Percentiles rank a stretch among this genome's conserved stretches.
phyloP scores from a whole-genome alignment of 208 protist genomes.

The Acanthamoeba sp. region DNA sequence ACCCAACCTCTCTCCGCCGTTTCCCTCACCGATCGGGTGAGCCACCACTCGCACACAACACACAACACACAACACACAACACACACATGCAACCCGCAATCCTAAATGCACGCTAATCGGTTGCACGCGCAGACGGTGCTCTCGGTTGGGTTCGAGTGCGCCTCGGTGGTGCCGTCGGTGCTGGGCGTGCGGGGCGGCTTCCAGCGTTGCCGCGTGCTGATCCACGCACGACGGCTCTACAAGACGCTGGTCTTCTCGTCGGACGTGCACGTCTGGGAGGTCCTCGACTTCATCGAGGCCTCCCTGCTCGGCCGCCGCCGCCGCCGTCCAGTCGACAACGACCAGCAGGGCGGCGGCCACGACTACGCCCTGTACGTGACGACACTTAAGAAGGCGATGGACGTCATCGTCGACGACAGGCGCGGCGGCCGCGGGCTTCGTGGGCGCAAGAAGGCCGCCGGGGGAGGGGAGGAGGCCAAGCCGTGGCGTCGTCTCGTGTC shows the following conservation, averaged over 20 bases:
- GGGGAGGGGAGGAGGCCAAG: background rate
- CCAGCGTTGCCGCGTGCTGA: background rate
- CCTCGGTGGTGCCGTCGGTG: background rate
- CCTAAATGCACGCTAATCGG: background rate
- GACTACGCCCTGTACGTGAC: constrained; percentile 4
- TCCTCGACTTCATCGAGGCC: background rate
- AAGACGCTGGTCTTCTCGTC: constrained; percentile 1
- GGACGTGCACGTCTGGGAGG: background rate
- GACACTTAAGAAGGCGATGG: background rate
- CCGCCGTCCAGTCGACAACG: background rate
- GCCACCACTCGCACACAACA: background rate
- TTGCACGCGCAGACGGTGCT: background rate
- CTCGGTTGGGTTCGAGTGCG: background rate
- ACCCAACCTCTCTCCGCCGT: background rate
- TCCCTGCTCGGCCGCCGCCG: background rate
- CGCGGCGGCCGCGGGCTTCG: background rate
- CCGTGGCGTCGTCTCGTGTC: background rate
- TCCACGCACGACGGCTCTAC: background rate
- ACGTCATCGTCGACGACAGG: background rate
- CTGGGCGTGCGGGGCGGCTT: background rate
- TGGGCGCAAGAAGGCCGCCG: background rate
- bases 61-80: too few relatives aligned
- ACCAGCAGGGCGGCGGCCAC: background rate
- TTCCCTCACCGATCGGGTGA: background rate
- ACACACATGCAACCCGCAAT: background rate